phyloP scores from a whole-genome alignment of 768 basidiomycete genomes.

The Lentinula sp. region DNA sequence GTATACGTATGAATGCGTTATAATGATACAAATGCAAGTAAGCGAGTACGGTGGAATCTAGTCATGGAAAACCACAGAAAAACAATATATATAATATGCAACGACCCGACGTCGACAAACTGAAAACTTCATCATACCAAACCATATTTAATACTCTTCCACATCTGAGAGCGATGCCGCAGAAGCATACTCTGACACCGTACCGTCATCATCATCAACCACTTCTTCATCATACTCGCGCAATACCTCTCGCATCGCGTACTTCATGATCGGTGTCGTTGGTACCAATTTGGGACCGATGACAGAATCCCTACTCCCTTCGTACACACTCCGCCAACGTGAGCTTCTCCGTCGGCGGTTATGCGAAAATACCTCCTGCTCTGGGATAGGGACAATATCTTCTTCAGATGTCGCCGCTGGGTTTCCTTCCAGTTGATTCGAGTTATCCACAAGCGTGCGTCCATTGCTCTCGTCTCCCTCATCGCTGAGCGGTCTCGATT shows the following conservation, averaged over 20 bases:
- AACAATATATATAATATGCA: too few relatives aligned
- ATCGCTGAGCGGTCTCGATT: conserved; percentile 9
- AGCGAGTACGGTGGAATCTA: too few relatives aligned
- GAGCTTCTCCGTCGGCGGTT: background rate
- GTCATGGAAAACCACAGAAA: too few relatives aligned
- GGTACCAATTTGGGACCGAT: conserved; percentile 69
- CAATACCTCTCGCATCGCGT: conserved; percentile 79
- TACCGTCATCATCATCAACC: conserved; percentile 23
- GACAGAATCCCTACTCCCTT: conserved; percentile 8
- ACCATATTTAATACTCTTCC: conserved; percentile 52
- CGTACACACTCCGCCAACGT: conserved; percentile 13
- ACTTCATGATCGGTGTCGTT: conserved; percentile 75
- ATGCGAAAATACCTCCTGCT: conserved; percentile 22
- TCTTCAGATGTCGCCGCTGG: conserved; percentile 25
- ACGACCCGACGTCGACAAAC: background rate
- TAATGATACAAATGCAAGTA: too few relatives aligned
- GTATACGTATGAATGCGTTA: too few relatives aligned
- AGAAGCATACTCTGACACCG: conserved; percentile 75
- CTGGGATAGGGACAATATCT: conserved; percentile 43
- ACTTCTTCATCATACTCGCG: conserved; percentile 72
- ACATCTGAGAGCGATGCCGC: conserved; percentile 47
- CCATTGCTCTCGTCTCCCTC: conserved; percentile 30
- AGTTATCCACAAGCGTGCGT: conserved; percentile 31
- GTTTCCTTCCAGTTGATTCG: conserved; percentile 25
- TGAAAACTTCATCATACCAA: background rate